A percentile compares a stretch with the other conserved stretches of the same genome.
Evolutionary conservation across 1,139 yeast genomes (phyloP).

Genomic region (Hansenula sp.): DNA sequence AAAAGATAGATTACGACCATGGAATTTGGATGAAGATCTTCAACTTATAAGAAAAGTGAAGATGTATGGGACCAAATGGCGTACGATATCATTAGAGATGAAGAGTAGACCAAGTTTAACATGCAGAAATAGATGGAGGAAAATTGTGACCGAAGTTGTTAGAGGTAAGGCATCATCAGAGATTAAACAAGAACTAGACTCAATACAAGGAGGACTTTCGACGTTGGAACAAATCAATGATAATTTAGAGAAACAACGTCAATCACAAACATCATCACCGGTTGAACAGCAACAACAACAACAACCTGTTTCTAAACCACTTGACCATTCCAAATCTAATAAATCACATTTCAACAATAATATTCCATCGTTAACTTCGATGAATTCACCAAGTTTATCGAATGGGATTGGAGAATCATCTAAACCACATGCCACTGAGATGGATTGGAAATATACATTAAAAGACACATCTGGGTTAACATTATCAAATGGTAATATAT

Average conservation of each 20-base stretch:
- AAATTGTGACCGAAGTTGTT: constrained; percentile 72
- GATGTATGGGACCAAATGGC: constrained; percentile 86
- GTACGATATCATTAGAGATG: constrained; percentile 69
- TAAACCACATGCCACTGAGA: constrained; percentile 25
- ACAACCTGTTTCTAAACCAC: not conserved
- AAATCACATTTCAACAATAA: not conserved
- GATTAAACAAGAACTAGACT: constrained; percentile 33
- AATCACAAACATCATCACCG: not conserved
- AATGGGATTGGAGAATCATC: constrained; percentile 8
- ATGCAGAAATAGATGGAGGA: constrained; percentile 91
- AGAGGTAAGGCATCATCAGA: constrained; percentile 40
- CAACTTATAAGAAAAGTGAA: constrained; percentile 62
- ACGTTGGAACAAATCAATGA: constrained; percentile 25
- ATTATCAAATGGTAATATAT: constrained; percentile 44
- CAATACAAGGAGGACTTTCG: constrained; percentile 24
- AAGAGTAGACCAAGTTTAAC: constrained; percentile 83
- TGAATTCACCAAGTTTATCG: constrained; percentile 7
- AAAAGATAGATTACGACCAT: constrained; percentile 71
- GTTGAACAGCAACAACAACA: not conserved
- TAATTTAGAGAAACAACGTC: constrained; percentile 15
- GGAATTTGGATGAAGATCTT: constrained; percentile 79
- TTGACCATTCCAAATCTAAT: not conserved
- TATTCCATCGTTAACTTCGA: constrained; percentile 2
- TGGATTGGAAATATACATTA: constrained; percentile 38
- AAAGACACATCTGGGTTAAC: constrained; percentile 32